These are phyloP conservation scores for Leptographium flavum DNA, from an alignment of 2,329 filamentous ascomycete genomes.

Conservation along the genomic window DNA sequence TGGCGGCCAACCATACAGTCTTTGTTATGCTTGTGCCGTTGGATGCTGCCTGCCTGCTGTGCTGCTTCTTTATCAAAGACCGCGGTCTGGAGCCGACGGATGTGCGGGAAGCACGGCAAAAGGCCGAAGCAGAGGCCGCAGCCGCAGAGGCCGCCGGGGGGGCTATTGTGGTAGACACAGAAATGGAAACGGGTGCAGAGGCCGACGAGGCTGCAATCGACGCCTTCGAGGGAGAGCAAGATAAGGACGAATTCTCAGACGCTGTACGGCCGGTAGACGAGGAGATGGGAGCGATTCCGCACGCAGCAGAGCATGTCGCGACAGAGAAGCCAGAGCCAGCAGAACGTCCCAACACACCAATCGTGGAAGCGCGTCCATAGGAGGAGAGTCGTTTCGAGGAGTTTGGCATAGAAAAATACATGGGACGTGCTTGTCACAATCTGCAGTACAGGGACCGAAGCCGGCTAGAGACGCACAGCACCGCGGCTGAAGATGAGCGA, in stretches of 20 bases:
- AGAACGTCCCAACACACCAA: too few species aligned
- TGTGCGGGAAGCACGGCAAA: conserved; percentile 5
- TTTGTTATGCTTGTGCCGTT: conserved; percentile 43
- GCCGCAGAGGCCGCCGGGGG: background rate
- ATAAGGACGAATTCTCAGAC: background rate
- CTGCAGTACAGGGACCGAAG: too few species aligned
- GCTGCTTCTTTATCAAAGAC: conserved; percentile 37
- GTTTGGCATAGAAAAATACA: background rate
- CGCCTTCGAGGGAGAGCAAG: background rate
- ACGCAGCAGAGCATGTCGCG: too few species aligned
- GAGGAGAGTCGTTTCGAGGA: background rate
- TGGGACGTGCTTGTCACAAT: too few species aligned
- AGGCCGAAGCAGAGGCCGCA: background rate
- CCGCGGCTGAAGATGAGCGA: conserved; percentile 18
- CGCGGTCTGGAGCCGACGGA: conserved; percentile 24
- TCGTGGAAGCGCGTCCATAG: too few species aligned
- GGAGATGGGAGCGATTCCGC: background rate
- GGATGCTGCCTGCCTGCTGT: conserved; percentile 32
- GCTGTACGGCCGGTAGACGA: background rate
- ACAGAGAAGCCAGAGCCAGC: background rate
- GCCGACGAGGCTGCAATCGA: background rate
- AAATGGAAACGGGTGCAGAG: background rate
- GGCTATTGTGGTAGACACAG: background rate
- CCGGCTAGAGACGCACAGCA: conserved; percentile 1
- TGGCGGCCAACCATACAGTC: conserved; percentile 34